Percentiles rank a stretch among this genome's conserved stretches.
Evolutionary conservation across 371 early-diverging fungal genomes (phyloP).

Genomic region (Gilbertella persicaria): DNA sequence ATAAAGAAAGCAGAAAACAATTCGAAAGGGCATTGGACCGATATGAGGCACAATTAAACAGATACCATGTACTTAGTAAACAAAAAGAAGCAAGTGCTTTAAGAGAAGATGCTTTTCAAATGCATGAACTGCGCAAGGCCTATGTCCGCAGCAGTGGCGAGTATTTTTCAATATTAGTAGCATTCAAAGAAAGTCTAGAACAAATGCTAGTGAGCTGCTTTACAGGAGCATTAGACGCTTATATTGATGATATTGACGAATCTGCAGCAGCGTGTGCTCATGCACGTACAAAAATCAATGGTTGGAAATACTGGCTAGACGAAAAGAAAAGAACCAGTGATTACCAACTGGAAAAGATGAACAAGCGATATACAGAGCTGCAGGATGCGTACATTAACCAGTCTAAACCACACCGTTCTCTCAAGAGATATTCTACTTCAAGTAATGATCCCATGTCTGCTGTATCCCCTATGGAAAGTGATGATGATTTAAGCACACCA

Average conservation of each 20-base stretch:
- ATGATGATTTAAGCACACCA: background rate
- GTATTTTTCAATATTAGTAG: slow-evolving; percentile 21
- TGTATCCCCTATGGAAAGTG: background rate
- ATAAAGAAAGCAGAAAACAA: slow-evolving; percentile 51
- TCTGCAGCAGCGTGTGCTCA: slow-evolving; percentile 20
- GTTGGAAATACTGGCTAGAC: slow-evolving; percentile 38
- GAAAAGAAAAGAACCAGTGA: slow-evolving; percentile 39
- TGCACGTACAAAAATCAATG: slow-evolving; percentile 24
- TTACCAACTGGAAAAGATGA: slow-evolving; percentile 35
- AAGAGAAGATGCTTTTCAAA: slow-evolving; percentile 69
- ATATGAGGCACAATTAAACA: slow-evolving; percentile 65
- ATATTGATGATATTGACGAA: slow-evolving; percentile 32
- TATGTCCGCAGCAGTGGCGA: slow-evolving; percentile 40
- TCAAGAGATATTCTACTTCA: slow-evolving; percentile 27
- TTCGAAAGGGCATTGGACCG: slow-evolving; percentile 62
- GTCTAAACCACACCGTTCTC: slow-evolving; percentile 33
- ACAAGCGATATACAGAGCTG: slow-evolving; percentile 24
- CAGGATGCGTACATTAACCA: slow-evolving; percentile 37
- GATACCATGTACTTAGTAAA: slow-evolving; percentile 60
- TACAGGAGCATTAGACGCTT: slow-evolving; percentile 29
- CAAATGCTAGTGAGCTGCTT: slow-evolving; percentile 31
- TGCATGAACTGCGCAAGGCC: slow-evolving; percentile 67
- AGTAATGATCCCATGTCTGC: background rate
- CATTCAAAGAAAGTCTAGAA: slow-evolving; percentile 31
- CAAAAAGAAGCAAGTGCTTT: slow-evolving; percentile 68